phyloP scores from a whole-genome alignment of 805 yeast genomes.

The Phaffomyces thermotolerans region DNA sequence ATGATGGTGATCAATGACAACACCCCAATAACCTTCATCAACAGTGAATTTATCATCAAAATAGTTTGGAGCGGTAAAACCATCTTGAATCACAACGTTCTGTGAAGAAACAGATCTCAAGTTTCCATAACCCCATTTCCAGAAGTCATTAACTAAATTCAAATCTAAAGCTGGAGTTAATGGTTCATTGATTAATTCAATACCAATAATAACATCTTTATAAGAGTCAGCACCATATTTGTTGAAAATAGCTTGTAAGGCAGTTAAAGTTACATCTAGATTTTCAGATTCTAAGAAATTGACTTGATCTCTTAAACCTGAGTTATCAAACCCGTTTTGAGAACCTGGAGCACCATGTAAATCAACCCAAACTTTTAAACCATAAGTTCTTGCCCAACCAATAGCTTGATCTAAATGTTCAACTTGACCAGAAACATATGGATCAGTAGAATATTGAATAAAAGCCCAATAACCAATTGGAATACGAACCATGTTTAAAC shows the following conservation, averaged over 20 bases:
- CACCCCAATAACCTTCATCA: constrained; percentile 45
- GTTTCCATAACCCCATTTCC: constrained; percentile 52
- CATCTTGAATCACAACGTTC: constrained; percentile 74
- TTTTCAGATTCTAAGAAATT: constrained; percentile 53
- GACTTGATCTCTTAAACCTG: constrained; percentile 66
- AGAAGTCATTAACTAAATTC: constrained; percentile 51
- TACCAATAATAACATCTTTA: constrained; percentile 70
- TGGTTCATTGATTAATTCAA: constrained; percentile 87
- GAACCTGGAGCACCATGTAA: constrained; percentile 96
- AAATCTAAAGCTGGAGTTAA: constrained; percentile 62
- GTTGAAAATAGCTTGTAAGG: constrained; percentile 44
- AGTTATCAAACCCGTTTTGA: constrained; percentile 93
- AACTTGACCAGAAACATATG: constrained; percentile 81
- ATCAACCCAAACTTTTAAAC: constrained; percentile 80
- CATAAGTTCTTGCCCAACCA: constrained; percentile 58
- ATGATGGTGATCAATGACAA: constrained; percentile 82
- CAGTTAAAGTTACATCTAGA: constrained; percentile 45
- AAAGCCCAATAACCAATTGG: constrained; percentile 98
- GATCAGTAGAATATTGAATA: constrained; percentile 52
- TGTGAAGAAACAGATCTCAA: constrained; percentile 52
- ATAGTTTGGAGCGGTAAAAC: constrained; percentile 41
- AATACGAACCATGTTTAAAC: constrained; percentile 79
- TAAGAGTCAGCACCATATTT: constrained; percentile 59
- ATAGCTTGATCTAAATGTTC: constrained; percentile 69
- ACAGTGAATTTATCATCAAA: constrained; percentile 31